A percentile compares a stretch with the other conserved stretches of the same genome.
Evolutionary conservation across 2,329 filamentous ascomycete species (phyloP).

Genomic region (Nigrospora oryzae): DNA sequence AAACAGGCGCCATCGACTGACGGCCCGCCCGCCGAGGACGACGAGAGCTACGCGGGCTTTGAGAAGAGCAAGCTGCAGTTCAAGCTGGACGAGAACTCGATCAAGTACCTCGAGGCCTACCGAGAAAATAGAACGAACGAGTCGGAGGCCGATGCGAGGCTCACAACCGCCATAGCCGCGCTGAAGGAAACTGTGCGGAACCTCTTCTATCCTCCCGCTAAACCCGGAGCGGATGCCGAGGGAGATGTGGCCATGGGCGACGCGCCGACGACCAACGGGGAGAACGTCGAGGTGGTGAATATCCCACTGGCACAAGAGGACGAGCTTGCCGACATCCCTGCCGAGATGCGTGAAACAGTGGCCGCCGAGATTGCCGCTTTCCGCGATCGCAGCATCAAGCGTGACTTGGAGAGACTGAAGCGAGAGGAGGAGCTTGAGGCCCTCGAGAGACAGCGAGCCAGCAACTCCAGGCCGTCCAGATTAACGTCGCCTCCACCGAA

Average conservation of each 20-base stretch:
- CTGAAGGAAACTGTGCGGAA: constrained; percentile 62
- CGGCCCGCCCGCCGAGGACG: constrained; percentile 23
- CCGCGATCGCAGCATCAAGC: constrained; percentile 78
- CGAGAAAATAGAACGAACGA: constrained; percentile 58
- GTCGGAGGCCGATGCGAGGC: constrained; percentile 53
- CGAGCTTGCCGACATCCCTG: constrained; percentile 88
- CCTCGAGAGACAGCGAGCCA: constrained; percentile 68
- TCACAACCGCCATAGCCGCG: constrained; percentile 60
- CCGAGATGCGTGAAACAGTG: constrained; percentile 92
- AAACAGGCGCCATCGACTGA: constrained; percentile 51
- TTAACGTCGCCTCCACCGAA: constrained; percentile 60
- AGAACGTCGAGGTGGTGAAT: constrained; percentile 76
- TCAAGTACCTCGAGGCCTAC: constrained; percentile 80
- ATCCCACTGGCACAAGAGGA: constrained; percentile 85
- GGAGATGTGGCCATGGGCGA: constrained; percentile 66
- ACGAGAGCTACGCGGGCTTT: constrained; percentile 41
- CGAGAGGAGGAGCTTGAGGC: constrained; percentile 91
- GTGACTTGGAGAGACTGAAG: constrained; percentile 80
- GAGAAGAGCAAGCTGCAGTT: constrained; percentile 66
- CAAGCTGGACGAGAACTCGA: constrained; percentile 72
- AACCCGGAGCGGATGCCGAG: constrained; percentile 47
- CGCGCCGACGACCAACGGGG: constrained; percentile 41
- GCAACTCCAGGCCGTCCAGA: constrained; percentile 52
- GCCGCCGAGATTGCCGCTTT: constrained; percentile 92
- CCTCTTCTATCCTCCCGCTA: constrained; percentile 58